phyloP scores from a whole-genome alignment of 2,329 filamentous ascomycete species.

The Colletotrichum abscissum region DNA sequence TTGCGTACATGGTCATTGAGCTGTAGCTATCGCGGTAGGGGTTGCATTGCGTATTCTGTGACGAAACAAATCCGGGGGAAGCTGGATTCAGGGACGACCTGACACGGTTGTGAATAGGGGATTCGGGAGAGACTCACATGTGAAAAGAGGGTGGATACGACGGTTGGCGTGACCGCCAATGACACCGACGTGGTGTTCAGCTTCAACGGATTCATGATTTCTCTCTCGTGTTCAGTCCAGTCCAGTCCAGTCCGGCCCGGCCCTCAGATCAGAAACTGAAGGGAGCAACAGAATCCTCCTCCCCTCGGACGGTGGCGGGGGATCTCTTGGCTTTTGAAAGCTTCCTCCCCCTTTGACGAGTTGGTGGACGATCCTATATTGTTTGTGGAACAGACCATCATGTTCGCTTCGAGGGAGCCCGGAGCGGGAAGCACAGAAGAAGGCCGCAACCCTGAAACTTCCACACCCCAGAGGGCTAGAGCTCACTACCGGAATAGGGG shows the following conservation, averaged over 20 bases:
- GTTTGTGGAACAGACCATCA: conserved; percentile 27
- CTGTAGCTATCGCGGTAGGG: not conserved
- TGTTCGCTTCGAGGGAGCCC: not conserved
- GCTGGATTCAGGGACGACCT: not conserved
- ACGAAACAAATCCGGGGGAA: not conserved
- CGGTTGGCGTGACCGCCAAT: conserved; percentile 86
- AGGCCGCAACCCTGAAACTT: conserved; percentile 20
- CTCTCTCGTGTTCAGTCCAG: no score
- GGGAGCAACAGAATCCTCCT: not conserved
- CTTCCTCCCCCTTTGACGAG: not conserved
- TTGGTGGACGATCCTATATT: not conserved
- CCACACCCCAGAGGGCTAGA: not conserved
- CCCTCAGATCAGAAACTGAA: not conserved
- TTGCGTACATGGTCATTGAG: no score
- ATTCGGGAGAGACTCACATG: conserved; percentile 70
- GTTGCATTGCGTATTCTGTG: conserved; percentile 5
- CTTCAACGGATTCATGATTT: conserved; percentile 56
- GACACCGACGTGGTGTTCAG: conserved; percentile 86
- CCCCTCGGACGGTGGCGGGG: not conserved
- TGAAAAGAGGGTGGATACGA: conserved; percentile 85
- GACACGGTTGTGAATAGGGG: not conserved
- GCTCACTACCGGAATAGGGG: conserved; percentile 32
- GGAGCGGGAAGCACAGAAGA: conserved; percentile 11
- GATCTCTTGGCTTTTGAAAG: conserved; percentile 18
- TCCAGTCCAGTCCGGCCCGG: no score